Evolutionary conservation across 106 monocot species (phyloP).

Genomic region (Dendrobium huoshanense): DNA sequence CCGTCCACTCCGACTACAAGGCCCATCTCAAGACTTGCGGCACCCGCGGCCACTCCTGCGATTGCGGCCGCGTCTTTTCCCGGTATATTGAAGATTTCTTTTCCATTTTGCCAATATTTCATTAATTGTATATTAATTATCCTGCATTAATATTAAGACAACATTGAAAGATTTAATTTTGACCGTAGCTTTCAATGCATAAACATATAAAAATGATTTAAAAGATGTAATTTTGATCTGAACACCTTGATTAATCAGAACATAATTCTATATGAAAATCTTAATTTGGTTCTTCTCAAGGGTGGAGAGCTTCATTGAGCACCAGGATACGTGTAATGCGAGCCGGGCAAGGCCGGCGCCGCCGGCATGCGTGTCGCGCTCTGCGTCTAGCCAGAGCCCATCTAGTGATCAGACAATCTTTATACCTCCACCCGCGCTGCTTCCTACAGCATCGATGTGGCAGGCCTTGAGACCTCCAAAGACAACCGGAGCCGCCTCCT

Average conservation of each 20-base stretch:
- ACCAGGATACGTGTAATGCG: conserved; percentile 57
- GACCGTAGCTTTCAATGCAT: too few relatives aligned
- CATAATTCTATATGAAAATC: background rate
- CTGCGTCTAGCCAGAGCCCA: conserved; percentile 13
- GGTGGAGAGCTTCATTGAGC: conserved; percentile 90
- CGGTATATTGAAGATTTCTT: conserved; percentile 20
- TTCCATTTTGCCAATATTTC: too few relatives aligned
- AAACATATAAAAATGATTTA: too few relatives aligned
- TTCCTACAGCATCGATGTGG: background rate
- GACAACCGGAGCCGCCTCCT: background rate
- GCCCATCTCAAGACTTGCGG: conserved; percentile 98
- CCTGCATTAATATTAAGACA: too few relatives aligned
- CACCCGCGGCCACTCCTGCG: conserved; percentile 89
- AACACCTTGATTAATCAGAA: too few relatives aligned
- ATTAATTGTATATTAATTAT: too few relatives aligned
- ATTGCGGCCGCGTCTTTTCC: conserved; percentile 95
- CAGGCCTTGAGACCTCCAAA: background rate
- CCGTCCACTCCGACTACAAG: conserved; percentile 90
- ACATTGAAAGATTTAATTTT: too few relatives aligned
- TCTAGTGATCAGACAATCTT: conserved; percentile 40
- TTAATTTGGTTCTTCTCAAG: conserved; percentile 11
- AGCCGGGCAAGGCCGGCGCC: conserved; percentile 12
- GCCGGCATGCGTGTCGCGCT: conserved; percentile 18
- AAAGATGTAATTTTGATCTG: too few relatives aligned
- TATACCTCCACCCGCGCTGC: background rate